Base-by-base conservation (phyloP, 176 grass and related monocot species). In the Aegilops umbellulata region DNA sequence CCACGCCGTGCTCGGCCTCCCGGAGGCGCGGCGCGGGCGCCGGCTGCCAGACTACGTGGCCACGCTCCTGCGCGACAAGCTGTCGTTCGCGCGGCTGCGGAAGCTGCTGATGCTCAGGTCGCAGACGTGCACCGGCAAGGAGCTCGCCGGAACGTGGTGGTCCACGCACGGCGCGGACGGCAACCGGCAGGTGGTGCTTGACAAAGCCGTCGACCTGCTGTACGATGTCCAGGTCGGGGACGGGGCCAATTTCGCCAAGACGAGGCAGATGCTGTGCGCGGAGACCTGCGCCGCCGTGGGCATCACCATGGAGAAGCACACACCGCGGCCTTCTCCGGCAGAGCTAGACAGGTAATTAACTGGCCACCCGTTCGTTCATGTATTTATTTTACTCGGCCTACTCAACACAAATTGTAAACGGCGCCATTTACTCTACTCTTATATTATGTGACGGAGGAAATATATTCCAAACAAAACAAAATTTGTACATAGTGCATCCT, bases 91-190 rank as follows among this genome's bases (percentile, higher is more conserved):
- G 76, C 76, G 76, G 19, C 76, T 79, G 53, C 76, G 76, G 10
- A 79, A 79, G 76, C 76, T 79, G 20, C 55, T 79, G 1, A 13
- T 79, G 55, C 53, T 79, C 11, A 79, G 5, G 32, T 60, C 76
- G 53, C 31, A 79, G 29, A 0, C 22, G 55, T 79, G 76, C 76
- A 79, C 53, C 31, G 76, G 76, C 22, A 60, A 4, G 57, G 76
- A 79, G 31, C 76, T 79, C 30, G 32, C 57, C 20, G 6, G 12
- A 11, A 36, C 76, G 53, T 79, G 76, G 76, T 62, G 8, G 10
- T 79, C 76, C 11, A 32, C 55, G 55, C 12, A 79, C 7, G 6
- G 4, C 20, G 30, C 55, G 0, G 1, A 1, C 55, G 20, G 10
- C 10, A 3, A 39, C 20, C 7, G 32, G 55, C 2, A 38, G 4